Evolutionary conservation across 2,329 filamentous ascomycete species (phyloP).

Genomic region (Penicillium oxalicum): DNA sequence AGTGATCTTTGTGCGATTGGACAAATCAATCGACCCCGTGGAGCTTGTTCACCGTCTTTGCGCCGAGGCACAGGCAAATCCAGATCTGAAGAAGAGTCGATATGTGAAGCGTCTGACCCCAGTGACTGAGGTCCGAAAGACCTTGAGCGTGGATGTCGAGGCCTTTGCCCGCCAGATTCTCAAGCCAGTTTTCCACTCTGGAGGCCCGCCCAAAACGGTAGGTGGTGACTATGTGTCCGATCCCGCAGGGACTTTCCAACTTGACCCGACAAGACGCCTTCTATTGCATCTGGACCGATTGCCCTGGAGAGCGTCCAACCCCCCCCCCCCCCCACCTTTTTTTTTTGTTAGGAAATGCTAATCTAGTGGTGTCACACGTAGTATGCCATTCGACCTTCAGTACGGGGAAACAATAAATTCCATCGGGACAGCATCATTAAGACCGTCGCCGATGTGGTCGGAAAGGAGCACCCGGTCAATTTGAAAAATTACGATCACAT

Average conservation of each 20-base stretch:
- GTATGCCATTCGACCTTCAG: slow-evolving; percentile 59
- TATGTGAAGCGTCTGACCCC: slow-evolving; percentile 58
- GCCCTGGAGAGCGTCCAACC: neutral
- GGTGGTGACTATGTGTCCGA: slow-evolving; percentile 13
- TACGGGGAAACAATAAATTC: slow-evolving; percentile 55
- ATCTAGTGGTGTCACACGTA: slow-evolving; percentile 22
- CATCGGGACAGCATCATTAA: slow-evolving; percentile 55
- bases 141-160: slow-evolving; percentile 52
- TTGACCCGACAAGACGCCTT: neutral
- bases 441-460: slow-evolving; percentile 53
- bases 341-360: too few species aligned
- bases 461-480: slow-evolving; percentile 54
- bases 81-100: slow-evolving; percentile 49
- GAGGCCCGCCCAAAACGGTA: slow-evolving; percentile 49
- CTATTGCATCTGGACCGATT: neutral
- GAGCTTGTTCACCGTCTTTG: slow-evolving; percentile 55
- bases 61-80: slow-evolving; percentile 48
- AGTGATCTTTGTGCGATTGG: slow-evolving; percentile 55
- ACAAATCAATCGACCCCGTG: slow-evolving; percentile 54
- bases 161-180: slow-evolving; percentile 53
- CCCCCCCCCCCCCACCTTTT: too few species aligned
- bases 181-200: slow-evolving; percentile 53
- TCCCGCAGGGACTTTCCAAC: too few species aligned
- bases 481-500: slow-evolving; percentile 56
- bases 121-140: slow-evolving; percentile 53